Evolutionary conservation across 805 yeast species (phyloP).

Genomic region (Yamadazyma kitorensis): DNA sequence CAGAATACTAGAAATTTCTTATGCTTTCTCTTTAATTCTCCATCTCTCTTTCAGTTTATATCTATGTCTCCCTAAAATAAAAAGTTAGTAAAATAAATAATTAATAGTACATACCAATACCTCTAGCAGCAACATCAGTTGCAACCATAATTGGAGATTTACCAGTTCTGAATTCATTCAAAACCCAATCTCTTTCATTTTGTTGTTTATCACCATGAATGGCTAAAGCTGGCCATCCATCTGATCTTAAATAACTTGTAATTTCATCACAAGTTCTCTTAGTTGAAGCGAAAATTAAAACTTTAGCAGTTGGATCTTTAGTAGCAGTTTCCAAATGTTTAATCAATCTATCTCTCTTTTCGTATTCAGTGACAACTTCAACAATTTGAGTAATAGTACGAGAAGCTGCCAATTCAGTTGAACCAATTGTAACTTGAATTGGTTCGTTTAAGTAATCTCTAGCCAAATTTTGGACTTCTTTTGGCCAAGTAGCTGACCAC

Average conservation of each 20-base stretch:
- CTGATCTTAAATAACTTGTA: constrained; percentile 86
- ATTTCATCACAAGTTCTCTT: constrained; percentile 97
- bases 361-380: constrained; percentile 87
- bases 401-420: constrained; percentile 92
- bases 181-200: constrained; percentile 98
- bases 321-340: constrained; percentile 84
- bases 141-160: constrained; percentile 97
- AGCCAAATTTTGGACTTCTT: constrained; percentile 91
- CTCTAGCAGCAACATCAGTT: constrained; percentile 99
- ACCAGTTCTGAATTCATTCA: constrained; percentile 88
- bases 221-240: constrained; percentile 98
- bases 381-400: constrained; percentile 93
- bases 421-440: constrained; percentile 95
- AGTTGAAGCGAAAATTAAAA: constrained; percentile 90
- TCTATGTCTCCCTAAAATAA: constrained; percentile 6
- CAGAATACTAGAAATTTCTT: no score
- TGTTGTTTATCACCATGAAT: constrained; percentile 98
- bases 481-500: constrained; percentile 99
- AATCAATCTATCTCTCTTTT: constrained; percentile 86
- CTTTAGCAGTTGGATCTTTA: constrained; percentile 65
- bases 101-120: constrained; percentile 82
- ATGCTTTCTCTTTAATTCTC: no score
- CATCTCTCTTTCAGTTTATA: no score
- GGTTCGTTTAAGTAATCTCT: constrained; percentile 88
- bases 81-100: constrained; percentile 6